Percentiles rank a stretch among this genome's conserved stretches.
Conservation (phyloP, 441 rosid species). For the Corymbia citriodora region DNA sequence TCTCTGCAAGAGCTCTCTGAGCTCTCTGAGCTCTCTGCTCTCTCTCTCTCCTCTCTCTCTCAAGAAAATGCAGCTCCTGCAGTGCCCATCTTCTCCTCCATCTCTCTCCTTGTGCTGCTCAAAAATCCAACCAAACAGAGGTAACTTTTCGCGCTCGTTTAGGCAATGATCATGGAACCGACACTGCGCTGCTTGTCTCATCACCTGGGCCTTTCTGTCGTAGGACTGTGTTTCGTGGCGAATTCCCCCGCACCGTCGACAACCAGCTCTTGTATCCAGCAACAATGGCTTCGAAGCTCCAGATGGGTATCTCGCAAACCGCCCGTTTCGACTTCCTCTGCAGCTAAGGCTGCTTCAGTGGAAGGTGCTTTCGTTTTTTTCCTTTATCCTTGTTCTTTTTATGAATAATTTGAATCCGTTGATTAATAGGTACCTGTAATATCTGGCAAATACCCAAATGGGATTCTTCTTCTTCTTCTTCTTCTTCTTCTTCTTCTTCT, state of each 20-base stretch:
- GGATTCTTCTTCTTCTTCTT: neutral
- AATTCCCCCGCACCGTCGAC: conserved; percentile 20
- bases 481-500: too few species aligned
- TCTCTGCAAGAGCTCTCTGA: neutral
- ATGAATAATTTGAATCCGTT: neutral
- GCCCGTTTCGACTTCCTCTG: conserved; percentile 14
- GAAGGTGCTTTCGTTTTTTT: conserved; percentile 38
- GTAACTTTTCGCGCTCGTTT: conserved; percentile 8
- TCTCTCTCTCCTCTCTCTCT: conserved; percentile 1
- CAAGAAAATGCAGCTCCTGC: conserved; percentile 54
- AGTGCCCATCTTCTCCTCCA: conserved; percentile 32
- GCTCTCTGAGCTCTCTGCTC: too few species aligned
- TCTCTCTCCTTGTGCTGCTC: conserved; percentile 23
- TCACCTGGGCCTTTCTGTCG: neutral
- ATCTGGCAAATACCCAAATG: neutral
- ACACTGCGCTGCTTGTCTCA: neutral
- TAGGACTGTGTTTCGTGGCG: conserved; percentile 15
- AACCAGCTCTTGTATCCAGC: conserved; percentile 1
- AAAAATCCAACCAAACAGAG: conserved; percentile 23
- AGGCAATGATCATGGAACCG: neutral
- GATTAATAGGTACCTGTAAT: neutral
- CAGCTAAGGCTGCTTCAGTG: conserved; percentile 37
- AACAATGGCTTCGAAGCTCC: neutral
- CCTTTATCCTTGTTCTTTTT: neutral
- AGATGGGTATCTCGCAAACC: conserved; percentile 21